A percentile compares a stretch with the other conserved stretches of the same genome.
These are phyloP conservation scores for Kuraishia borneana DNA, from an alignment of 805 yeast genomes.

Conservation along the genomic window DNA sequence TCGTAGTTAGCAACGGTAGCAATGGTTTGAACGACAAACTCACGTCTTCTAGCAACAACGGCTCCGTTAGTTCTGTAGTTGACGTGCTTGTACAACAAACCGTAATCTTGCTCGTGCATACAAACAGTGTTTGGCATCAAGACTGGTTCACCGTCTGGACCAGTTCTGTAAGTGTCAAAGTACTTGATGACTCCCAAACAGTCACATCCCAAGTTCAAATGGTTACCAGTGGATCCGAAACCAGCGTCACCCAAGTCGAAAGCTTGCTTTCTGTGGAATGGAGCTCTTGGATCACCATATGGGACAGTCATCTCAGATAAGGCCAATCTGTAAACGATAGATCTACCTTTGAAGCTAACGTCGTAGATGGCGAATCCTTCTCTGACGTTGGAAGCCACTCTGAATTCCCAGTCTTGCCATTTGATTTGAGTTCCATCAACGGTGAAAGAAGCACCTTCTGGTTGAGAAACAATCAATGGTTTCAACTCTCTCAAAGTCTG, in stretches of 20 bases:
- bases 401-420: constrained; percentile 83
- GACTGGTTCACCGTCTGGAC: constrained; percentile 49
- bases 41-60: constrained; percentile 70
- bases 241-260: constrained; percentile 83
- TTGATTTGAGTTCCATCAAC: constrained; percentile 46
- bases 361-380: constrained; percentile 75
- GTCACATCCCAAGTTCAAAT: constrained; percentile 65
- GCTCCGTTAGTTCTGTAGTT: constrained; percentile 65
- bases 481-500: constrained; percentile 46
- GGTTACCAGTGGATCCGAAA: constrained; percentile 64
- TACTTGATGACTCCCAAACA: constrained; percentile 74
- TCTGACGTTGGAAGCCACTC: constrained; percentile 58
- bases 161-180: constrained; percentile 48
- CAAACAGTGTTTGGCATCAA: constrained; percentile 63
- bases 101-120: constrained; percentile 73
- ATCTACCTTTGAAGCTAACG: constrained; percentile 65
- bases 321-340: constrained; percentile 60
- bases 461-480: constrained; percentile 61
- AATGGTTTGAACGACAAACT: constrained; percentile 67
- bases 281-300: constrained; percentile 76
- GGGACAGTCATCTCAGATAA: constrained; percentile 84
- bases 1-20: constrained; percentile 83
- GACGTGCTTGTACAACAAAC: constrained; percentile 67
- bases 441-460: constrained; percentile 69
- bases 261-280: constrained; percentile 79